Conservation (phyloP, 768 basidiomycete species). For the Lactarius akahatsu region DNA sequence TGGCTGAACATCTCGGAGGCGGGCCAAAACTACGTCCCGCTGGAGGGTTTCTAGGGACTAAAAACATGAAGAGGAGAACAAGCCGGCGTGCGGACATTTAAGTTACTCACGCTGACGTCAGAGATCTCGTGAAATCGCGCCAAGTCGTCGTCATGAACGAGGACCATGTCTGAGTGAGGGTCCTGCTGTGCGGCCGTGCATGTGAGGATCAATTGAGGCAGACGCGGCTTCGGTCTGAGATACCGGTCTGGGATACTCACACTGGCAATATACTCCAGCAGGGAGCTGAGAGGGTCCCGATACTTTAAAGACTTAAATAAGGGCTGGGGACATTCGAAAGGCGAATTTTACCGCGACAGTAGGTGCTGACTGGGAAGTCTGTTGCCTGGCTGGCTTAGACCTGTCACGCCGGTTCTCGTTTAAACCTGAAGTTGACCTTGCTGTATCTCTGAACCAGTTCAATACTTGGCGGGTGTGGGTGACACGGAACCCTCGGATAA, state of each 20-base stretch:
- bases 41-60: not conserved
- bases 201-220: not conserved
- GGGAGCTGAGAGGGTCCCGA: slow-evolving; percentile 2
- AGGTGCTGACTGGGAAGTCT: too few relatives aligned
- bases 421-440: not conserved
- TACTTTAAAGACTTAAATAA: not conserved
- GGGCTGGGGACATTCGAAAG: not conserved
- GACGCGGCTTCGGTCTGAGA: too few relatives aligned
- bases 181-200: not conserved
- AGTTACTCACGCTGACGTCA: not conserved
- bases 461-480: not conserved
- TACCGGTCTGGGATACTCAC: slow-evolving; percentile 1
- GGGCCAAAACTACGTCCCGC: not conserved
- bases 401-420: not conserved
- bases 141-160: slow-evolving; percentile 7
- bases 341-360: not conserved
- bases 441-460: not conserved
- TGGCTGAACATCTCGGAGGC: not conserved
- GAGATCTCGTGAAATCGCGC: not conserved
- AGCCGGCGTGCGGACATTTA: not conserved
- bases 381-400: not conserved
- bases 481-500: not conserved
- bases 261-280: slow-evolving; percentile 7
- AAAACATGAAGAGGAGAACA: not conserved
- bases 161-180: slow-evolving; percentile 5